Percentiles rank a stretch among this genome's conserved stretches.
Evolutionary conservation across 768 basidiomycete genomes (phyloP).

Genomic region (Pleurotus djamor): DNA sequence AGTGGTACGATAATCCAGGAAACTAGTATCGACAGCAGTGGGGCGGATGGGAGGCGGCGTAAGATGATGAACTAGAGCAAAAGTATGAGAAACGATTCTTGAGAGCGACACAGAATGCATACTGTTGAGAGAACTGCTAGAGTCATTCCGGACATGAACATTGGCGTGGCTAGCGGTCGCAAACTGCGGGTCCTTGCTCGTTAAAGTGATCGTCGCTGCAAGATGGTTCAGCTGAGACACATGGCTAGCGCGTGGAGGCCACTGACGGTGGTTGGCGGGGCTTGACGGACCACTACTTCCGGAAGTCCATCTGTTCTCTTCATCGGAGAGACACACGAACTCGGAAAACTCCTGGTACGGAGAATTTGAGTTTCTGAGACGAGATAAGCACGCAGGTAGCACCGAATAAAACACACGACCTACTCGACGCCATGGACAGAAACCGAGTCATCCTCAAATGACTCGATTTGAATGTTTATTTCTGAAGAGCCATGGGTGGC

Average conservation of each 20-base stretch:
- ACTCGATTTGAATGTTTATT: neutral
- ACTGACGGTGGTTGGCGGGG: neutral
- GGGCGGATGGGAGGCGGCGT: neutral
- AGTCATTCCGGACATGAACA: constrained; percentile 2
- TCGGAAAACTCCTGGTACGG: neutral
- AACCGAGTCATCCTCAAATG: neutral
- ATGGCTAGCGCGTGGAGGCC: neutral
- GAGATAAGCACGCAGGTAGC: too few relatives aligned
- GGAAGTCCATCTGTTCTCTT: neutral
- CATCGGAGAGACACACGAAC: neutral
- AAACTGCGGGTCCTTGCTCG: neutral
- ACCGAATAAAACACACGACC: neutral
- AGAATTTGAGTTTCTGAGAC: neutral
- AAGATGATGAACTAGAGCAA: neutral
- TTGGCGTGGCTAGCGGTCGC: neutral
- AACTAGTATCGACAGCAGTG: neutral
- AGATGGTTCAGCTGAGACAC: neutral
- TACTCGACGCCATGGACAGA: neutral
- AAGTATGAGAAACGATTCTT: neutral
- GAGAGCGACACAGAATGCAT: neutral
- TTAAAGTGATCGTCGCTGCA: neutral
- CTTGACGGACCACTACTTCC: neutral
- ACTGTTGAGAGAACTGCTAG: neutral
- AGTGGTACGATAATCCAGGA: neutral
- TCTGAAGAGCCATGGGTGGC: neutral